A percentile compares a stretch with the other conserved stretches of the same genome.
Conservation (phyloP, 139 green algal genomes). For the Limnomonas spitsbergensis region DNA sequence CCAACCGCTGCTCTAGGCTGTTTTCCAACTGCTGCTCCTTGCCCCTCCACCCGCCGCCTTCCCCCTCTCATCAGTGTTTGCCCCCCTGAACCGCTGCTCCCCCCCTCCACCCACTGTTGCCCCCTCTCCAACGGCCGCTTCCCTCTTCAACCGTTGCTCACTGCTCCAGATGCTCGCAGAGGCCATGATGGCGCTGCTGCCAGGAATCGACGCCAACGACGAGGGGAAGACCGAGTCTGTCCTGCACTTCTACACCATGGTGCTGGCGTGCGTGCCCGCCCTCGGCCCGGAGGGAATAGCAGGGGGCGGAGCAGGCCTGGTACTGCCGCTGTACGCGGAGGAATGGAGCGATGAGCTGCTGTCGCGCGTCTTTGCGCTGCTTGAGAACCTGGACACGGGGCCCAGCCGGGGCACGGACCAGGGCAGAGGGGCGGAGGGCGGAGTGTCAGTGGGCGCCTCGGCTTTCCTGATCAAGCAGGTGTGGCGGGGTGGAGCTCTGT, state of each 20-base stretch:
- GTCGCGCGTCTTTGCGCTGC: not conserved
- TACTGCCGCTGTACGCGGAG: slow-evolving; percentile 13
- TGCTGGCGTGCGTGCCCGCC: slow-evolving; percentile 1
- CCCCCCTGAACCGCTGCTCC: no score
- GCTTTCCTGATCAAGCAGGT: slow-evolving; percentile 11
- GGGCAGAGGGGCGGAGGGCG: not conserved
- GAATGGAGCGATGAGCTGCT: slow-evolving; percentile 15
- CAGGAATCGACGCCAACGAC: slow-evolving; percentile 94
- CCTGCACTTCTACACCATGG: slow-evolving; percentile 37
- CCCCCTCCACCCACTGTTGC: no score
- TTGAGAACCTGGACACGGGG: slow-evolving; percentile 13
- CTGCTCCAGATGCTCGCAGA: slow-evolving; percentile 55
- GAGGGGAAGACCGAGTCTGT: slow-evolving; percentile 76
- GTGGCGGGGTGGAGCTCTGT: no score
- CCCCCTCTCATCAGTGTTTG: no score
- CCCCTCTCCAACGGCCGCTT: no score
- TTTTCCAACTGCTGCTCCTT: no score
- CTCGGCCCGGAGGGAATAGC: not conserved
- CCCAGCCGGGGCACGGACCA: not conserved
- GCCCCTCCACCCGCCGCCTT: no score
- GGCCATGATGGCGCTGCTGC: slow-evolving; percentile 78
- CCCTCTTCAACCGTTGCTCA: no score
- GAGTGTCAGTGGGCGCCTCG: not conserved
- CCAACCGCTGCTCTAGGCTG: no score
- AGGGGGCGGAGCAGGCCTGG: not conserved